Conservation (phyloP, 345 rosid genomes). For the Cardamine chenopodiifolia region DNA sequence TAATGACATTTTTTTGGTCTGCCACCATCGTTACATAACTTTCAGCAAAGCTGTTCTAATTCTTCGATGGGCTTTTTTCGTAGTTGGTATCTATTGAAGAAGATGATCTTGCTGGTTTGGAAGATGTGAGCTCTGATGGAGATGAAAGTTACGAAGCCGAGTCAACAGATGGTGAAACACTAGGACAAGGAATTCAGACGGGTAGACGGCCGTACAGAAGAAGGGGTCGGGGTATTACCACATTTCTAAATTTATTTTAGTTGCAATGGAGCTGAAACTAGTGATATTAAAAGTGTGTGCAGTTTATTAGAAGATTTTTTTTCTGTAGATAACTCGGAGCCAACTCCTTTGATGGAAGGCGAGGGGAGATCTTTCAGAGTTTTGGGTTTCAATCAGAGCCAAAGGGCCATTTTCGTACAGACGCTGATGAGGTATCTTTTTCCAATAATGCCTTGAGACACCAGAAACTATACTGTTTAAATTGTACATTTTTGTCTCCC, state of each 20-base stretch:
- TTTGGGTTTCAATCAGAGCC: slow-evolving; percentile 88
- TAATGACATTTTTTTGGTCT: slow-evolving; percentile 4
- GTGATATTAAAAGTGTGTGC: background rate
- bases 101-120: slow-evolving; percentile 98
- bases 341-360: slow-evolving; percentile 97
- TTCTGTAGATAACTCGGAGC: slow-evolving; percentile 69
- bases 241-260: slow-evolving; percentile 7
- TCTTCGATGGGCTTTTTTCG: slow-evolving; percentile 17
- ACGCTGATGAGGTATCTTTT: slow-evolving; percentile 79
- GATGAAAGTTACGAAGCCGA: slow-evolving; percentile 98
- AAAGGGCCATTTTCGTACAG: slow-evolving; percentile 94
- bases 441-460: background rate
- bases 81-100: slow-evolving; percentile 98
- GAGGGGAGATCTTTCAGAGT: slow-evolving; percentile 96
- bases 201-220: slow-evolving; percentile 77
- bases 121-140: slow-evolving; percentile 95
- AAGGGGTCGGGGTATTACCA: slow-evolving; percentile 69
- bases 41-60: slow-evolving; percentile 29
- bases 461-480: background rate
- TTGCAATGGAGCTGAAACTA: slow-evolving; percentile 6
- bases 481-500: background rate
- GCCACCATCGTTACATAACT: background rate
- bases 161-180: slow-evolving; percentile 77
- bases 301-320: slow-evolving; percentile 30
- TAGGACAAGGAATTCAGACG: slow-evolving; percentile 67